Percentiles rank a stretch among this genome's conserved stretches.
Conservation (phyloP, 371 early-diverging fungal genomes). For the Saksenaea oblongispora region DNA sequence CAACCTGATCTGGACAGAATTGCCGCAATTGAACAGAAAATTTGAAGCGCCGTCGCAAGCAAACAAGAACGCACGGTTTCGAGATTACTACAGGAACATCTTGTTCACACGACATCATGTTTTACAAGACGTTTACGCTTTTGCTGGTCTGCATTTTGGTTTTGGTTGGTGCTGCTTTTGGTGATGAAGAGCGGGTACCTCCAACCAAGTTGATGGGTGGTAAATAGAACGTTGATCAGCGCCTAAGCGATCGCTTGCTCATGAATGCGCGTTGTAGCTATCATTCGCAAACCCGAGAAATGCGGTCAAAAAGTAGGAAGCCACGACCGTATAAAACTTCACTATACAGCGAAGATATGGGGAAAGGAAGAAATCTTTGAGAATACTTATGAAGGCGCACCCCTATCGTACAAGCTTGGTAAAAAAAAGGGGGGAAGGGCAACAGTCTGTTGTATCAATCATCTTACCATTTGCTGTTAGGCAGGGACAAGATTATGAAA, state of each 20-base stretch:
- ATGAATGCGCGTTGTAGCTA: slow-evolving; percentile 13
- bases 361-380: slow-evolving; percentile 31
- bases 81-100: background rate
- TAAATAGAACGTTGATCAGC: slow-evolving; percentile 5
- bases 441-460: too few relatives aligned
- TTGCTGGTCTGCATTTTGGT: background rate
- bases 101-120: slow-evolving; percentile 1
- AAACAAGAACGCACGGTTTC: background rate
- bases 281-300: slow-evolving; percentile 19
- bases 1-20: background rate
- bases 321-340: slow-evolving; percentile 27
- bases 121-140: background rate
- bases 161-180: background rate
- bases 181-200: slow-evolving; percentile 19
- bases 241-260: background rate
- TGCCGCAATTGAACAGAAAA: background rate
- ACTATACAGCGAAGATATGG: slow-evolving; percentile 38
- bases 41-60: background rate
- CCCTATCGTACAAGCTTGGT: slow-evolving; percentile 28
- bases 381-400: slow-evolving; percentile 25
- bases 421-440: slow-evolving; percentile 9
- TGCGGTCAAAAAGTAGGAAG: slow-evolving; percentile 25
- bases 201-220: slow-evolving; percentile 35
- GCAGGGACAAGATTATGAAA: slow-evolving; percentile 34
- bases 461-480: slow-evolving; percentile 10